Evolutionary conservation across 306 rosid genomes (phyloP), one percentile per base, ranked within the genome.

Genomic region (Castanea sativa): DNA sequence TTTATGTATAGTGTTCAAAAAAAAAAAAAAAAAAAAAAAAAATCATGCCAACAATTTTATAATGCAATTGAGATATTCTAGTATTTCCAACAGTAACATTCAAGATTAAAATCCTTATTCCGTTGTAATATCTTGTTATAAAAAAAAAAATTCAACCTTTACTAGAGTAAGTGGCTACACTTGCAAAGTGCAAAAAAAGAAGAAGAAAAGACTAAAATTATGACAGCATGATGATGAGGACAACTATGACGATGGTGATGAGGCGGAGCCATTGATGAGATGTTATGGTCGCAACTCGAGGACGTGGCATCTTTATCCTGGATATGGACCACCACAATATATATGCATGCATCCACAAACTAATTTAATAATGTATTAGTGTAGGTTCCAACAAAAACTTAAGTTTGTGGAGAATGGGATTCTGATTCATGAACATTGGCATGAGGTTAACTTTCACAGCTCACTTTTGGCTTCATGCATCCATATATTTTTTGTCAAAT

Each of bases 361-460:
- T 57, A 45, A 60, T 27, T 3, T 45, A 49, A 45, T 52, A 67
- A 19, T 55, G 33, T 59, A 20, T 73, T 69, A 58, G 33, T 81
- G 78, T 73, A 55, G 71, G 68, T 79, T 78, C 78, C 80, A 80
- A 84, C 79, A 75, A 81, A 76, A 58, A 7, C 11, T 45, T 56
- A 76, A 51, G 88, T 74, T 74, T 81, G 86, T 80, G 90, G 94
- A 88, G 90, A 88, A 88, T 86, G 86, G 81, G 90, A 90, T 88
- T 90, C 94, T 86, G 79, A 69, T 85, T 82, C 72, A 67, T 18
- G 14, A 33, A 33, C 51, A 6, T 32, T 32, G 25, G 78, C 70
- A 69, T 60, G 16, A 49, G 53, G 53, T 70, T 30, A 61, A 23
- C 73, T 87, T 80, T 71, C 27, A 65, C 78, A 58, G 80, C 81